Percentiles rank a stretch among this genome's conserved stretches.
These are phyloP conservation scores for Plasmodium blacklocki DNA, from an alignment of 169 alveolate species.

Conservation along the genomic window DNA sequence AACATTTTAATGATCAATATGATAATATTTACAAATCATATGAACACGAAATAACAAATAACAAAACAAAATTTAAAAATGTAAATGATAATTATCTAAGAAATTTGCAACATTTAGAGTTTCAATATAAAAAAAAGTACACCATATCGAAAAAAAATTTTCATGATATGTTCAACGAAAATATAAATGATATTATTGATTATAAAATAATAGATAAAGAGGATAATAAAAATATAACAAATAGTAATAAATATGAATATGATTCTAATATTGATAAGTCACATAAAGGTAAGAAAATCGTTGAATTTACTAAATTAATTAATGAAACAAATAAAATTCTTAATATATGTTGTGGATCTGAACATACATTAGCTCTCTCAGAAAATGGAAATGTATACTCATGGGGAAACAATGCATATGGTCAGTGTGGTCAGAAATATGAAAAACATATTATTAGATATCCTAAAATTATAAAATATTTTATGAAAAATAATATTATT, in stretches of 20 bases:
- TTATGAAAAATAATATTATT: slow-evolving; percentile 58
- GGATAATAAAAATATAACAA: slow-evolving; percentile 7
- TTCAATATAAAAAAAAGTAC: slow-evolving; percentile 48
- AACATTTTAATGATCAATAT: not conserved
- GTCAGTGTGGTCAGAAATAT: slow-evolving; percentile 73
- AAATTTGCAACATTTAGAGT: slow-evolving; percentile 45
- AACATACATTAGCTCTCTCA: slow-evolving; percentile 82
- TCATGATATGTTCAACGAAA: not conserved
- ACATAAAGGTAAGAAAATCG: slow-evolving; percentile 21
- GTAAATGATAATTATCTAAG: slow-evolving; percentile 10
- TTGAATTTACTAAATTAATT: slow-evolving; percentile 68
- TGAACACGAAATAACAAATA: not conserved
- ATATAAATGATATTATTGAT: slow-evolving; percentile 31
- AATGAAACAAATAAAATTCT: slow-evolving; percentile 75
- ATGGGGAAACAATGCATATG: slow-evolving; percentile 82
- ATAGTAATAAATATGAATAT: too few species aligned
- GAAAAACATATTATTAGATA: slow-evolving; percentile 66
- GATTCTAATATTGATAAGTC: too few species aligned
- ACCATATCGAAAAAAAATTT: slow-evolving; percentile 11
- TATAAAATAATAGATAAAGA: slow-evolving; percentile 49
- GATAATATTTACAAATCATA: not conserved
- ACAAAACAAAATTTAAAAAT: not conserved
- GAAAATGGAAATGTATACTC: slow-evolving; percentile 86
- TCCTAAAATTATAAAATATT: slow-evolving; percentile 67
- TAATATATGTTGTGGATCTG: slow-evolving; percentile 76